A percentile compares a stretch with the other conserved stretches of the same genome.
Conservation (phyloP, 768 basidiomycete species). For the Sarcodon aspratus region DNA sequence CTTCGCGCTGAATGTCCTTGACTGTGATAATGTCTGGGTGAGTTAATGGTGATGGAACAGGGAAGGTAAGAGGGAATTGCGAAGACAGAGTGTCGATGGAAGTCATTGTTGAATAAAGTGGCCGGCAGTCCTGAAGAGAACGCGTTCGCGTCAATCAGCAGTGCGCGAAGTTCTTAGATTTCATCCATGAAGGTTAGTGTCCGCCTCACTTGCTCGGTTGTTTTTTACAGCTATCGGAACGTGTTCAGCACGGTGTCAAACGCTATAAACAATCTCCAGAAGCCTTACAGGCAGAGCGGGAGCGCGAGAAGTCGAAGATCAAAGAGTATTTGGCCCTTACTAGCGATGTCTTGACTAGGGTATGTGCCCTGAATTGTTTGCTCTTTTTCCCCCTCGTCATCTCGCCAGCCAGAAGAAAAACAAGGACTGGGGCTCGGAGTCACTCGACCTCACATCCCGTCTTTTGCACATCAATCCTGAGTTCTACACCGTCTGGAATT, state of each 20-base stretch:
- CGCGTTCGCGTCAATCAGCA: not conserved
- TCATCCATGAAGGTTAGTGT: not conserved
- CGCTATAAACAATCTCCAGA: conserved; percentile 47
- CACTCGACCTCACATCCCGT: conserved; percentile 65
- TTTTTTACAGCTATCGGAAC: not conserved
- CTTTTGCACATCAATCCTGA: conserved; percentile 85
- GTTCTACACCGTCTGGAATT: conserved; percentile 96
- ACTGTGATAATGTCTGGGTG: conserved; percentile 65
- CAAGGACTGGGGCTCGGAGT: conserved; percentile 59
- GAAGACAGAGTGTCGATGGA: conserved; percentile 41
- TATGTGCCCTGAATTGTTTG: conserved; percentile 16
- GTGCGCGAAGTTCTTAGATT: conserved; percentile 1
- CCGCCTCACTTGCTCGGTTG: not conserved
- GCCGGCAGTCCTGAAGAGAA: conserved; percentile 33
- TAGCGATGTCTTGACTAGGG: conserved; percentile 51
- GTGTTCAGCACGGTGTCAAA: conserved; percentile 55
- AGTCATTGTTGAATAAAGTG: conserved; percentile 35
- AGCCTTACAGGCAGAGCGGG: conserved; percentile 52
- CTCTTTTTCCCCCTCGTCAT: conserved; percentile 4
- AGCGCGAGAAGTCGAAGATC: conserved; percentile 67
- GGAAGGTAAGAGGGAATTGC: conserved; percentile 76
- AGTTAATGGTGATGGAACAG: conserved; percentile 71
- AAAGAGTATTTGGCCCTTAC: conserved; percentile 62
- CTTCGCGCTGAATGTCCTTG: conserved; percentile 79
- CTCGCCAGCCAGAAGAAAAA: conserved; percentile 45